Percentiles rank a stretch among this genome's conserved stretches.
Evolutionary conservation across 441 rosid genomes (phyloP).

Genomic region (Croton setiger): DNA sequence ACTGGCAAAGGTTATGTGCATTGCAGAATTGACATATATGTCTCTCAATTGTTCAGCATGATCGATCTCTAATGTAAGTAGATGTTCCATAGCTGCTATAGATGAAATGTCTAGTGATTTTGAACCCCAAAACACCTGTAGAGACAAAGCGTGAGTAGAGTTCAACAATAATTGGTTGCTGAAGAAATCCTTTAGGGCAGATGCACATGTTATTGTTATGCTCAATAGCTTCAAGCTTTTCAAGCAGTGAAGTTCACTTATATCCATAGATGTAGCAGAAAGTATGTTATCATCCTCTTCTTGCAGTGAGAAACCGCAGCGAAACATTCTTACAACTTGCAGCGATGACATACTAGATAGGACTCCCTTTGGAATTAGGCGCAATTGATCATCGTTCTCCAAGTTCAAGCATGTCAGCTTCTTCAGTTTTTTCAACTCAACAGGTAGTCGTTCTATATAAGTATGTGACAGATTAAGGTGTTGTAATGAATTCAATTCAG

Average conservation of each 20-base stretch:
- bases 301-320: not conserved
- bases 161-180: not conserved
- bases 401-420: constrained; percentile 25
- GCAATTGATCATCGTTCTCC: constrained; percentile 14
- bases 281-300: constrained; percentile 4
- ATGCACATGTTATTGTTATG: not conserved
- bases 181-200: constrained; percentile 18
- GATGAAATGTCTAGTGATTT: no score
- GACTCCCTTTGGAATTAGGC: constrained; percentile 10
- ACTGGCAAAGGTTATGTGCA: no score
- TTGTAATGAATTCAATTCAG: constrained; percentile 13
- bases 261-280: not conserved
- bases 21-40: no score
- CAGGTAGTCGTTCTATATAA: constrained; percentile 10
- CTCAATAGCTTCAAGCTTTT: constrained; percentile 15
- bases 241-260: constrained; percentile 22
- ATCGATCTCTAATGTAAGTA: no score
- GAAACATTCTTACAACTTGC: constrained; percentile 13
- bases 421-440: constrained; percentile 18
- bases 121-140: no score
- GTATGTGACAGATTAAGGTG: constrained; percentile 5
- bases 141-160: no score
- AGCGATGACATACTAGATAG: constrained; percentile 13
- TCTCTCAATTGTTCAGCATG: no score
- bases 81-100: no score